Conservation (phyloP, 1,284 basidiomycete species). For the Abortiporus biennis region DNA sequence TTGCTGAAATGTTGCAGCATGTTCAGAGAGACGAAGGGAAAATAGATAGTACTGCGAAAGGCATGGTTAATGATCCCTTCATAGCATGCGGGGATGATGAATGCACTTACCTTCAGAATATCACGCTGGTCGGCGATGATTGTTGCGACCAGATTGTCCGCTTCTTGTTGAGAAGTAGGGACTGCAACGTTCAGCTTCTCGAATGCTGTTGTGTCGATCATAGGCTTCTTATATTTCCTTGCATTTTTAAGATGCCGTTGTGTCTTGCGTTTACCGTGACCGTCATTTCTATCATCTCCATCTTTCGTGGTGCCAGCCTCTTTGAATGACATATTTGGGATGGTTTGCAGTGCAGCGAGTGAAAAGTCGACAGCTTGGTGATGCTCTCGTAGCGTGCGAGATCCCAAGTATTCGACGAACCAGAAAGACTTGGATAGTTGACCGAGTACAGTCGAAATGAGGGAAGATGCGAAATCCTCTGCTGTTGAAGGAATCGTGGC, state of each 20-base stretch:
- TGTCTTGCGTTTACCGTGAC: constrained; percentile 6
- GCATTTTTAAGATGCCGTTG: constrained; percentile 9
- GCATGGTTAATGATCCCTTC: not conserved
- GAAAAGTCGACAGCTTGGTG: constrained; percentile 9
- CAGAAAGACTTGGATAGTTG: too few relatives aligned
- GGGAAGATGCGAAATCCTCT: too few relatives aligned
- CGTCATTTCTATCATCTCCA: too few relatives aligned
- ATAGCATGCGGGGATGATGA: not conserved
- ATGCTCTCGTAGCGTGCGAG: constrained; percentile 3
- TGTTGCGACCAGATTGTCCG: constrained; percentile 11
- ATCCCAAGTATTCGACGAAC: too few relatives aligned
- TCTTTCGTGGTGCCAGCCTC: too few relatives aligned
- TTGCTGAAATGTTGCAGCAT: constrained; percentile 10
- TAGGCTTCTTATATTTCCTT: not conserved
- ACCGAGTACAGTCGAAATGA: too few relatives aligned
- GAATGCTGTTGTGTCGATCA: constrained; percentile 23
- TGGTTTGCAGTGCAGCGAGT: constrained; percentile 1
- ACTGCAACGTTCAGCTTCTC: constrained; percentile 18
- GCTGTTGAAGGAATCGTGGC: too few relatives aligned
- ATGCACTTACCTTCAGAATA: constrained; percentile 22
- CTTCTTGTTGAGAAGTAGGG: constrained; percentile 22
- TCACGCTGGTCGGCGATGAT: constrained; percentile 20
- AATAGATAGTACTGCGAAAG: constrained; percentile 13
- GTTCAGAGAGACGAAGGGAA: constrained; percentile 19
- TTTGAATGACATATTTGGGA: constrained; percentile 3